Conservation (phyloP, 2,329 filamentous ascomycete species). For the Trichoderma sp. region DNA sequence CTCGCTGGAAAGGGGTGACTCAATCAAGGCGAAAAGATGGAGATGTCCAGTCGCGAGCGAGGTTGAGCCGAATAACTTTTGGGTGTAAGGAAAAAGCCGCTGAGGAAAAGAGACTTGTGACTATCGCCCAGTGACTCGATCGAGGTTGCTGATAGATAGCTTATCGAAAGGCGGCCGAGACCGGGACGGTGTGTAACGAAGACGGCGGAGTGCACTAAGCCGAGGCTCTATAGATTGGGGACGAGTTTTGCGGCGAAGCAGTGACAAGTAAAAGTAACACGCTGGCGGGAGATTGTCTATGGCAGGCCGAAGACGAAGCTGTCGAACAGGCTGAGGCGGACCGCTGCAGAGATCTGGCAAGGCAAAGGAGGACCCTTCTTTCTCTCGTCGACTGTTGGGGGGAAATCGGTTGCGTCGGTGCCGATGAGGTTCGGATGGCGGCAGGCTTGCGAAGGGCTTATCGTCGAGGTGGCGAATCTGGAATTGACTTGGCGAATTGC, state of each 20-base stretch:
- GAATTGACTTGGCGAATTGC: conserved; percentile 27
- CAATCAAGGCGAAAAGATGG: conserved; percentile 32
- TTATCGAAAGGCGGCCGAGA: conserved; percentile 28
- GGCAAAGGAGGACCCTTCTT: conserved; percentile 38
- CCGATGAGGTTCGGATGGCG: conserved; percentile 28
- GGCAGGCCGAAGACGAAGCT: background rate
- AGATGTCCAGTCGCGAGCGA: background rate
- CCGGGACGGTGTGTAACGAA: conserved; percentile 27
- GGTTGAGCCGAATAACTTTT: conserved; percentile 35
- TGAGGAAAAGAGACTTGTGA: conserved; percentile 32
- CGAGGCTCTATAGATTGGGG: conserved; percentile 9
- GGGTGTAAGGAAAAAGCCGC: conserved; percentile 23
- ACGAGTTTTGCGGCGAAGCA: conserved; percentile 19
- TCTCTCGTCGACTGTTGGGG: conserved; percentile 38
- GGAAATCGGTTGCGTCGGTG: conserved; percentile 29
- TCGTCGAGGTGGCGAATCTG: conserved; percentile 34
- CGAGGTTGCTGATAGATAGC: background rate
- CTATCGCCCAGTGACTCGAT: conserved; percentile 27
- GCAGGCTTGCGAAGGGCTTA: conserved; percentile 27
- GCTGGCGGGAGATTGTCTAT: background rate
- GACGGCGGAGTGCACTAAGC: conserved; percentile 11
- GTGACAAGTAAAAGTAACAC: conserved; percentile 1
- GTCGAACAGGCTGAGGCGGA: conserved; percentile 5
- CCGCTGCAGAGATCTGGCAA: background rate
- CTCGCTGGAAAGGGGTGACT: conserved; percentile 35